A percentile compares a stretch with the other conserved stretches of the same genome.
These are phyloP conservation scores for Phytophthora megakarya DNA, from an alignment of 352 stramenopile species.

Conservation along the genomic window DNA sequence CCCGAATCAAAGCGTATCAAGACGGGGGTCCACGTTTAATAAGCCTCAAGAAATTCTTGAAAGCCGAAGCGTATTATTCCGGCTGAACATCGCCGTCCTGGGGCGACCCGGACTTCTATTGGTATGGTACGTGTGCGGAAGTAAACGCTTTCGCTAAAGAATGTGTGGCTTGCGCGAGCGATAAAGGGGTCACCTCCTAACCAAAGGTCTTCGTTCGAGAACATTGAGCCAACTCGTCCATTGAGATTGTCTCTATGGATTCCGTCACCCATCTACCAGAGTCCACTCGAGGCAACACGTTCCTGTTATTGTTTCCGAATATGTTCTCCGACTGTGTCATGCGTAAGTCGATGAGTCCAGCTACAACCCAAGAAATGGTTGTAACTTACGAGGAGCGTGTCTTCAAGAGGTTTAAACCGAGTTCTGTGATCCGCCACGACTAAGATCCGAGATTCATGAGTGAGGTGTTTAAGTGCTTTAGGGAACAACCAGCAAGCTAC, in stretches of 20 bases:
- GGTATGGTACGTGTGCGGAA: background rate
- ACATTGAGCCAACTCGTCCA: background rate
- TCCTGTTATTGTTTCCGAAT: no score
- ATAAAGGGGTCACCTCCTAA: background rate
- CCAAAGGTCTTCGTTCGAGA: background rate
- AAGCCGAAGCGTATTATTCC: background rate
- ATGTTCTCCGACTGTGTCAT: no score
- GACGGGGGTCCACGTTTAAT: background rate
- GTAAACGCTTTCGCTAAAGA: no score
- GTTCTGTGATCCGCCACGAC: background rate
- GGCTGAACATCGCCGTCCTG: background rate
- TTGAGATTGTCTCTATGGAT: background rate
- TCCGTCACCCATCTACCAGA: background rate
- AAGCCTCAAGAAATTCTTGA: background rate
- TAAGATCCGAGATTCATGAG: background rate
- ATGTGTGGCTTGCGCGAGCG: background rate
- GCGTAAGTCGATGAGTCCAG: no score
- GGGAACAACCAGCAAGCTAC: background rate
- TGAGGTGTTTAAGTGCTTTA: background rate
- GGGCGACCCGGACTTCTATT: background rate
- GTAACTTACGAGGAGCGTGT: no score
- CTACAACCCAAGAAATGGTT: no score
- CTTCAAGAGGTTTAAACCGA: background rate
- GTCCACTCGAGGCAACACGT: background rate
- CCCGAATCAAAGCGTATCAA: background rate